A percentile compares a stretch with the other conserved stretches of the same genome.
Evolutionary conservation across 73 alveolate species (phyloP).

Genomic region (Breviolum minutum): DNA sequence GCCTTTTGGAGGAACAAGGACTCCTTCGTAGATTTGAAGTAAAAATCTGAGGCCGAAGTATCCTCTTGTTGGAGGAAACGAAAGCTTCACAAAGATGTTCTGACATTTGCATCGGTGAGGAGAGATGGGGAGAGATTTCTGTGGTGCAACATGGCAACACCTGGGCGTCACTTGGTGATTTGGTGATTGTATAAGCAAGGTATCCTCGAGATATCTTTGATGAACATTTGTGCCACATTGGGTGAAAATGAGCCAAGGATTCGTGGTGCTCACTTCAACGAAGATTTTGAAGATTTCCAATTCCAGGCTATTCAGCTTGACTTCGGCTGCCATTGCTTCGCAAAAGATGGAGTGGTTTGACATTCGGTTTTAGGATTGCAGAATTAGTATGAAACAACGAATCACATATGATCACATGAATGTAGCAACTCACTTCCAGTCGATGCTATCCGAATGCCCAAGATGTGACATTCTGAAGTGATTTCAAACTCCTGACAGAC

Average conservation of each 20-base stretch:
- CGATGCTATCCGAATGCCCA: too few relatives aligned
- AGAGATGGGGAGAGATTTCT: constrained; percentile 29
- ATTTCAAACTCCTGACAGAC: not conserved
- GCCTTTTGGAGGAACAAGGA: not conserved
- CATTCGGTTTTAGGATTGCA: too few relatives aligned
- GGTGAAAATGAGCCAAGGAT: constrained; percentile 1
- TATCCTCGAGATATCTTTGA: not conserved
- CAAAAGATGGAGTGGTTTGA: too few relatives aligned
- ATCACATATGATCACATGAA: too few relatives aligned
- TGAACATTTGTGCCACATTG: not conserved
- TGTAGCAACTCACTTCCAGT: too few relatives aligned
- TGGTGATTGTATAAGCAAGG: too few relatives aligned
- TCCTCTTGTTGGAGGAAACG: not conserved
- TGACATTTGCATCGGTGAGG: not conserved
- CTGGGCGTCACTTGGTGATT: constrained; percentile 33
- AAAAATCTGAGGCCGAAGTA: not conserved
- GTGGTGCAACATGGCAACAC: constrained; percentile 26
- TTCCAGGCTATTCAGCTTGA: not conserved
- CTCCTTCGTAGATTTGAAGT: not conserved
- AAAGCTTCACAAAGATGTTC: not conserved
- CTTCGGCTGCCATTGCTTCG: not conserved
- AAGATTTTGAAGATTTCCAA: constrained; percentile 30
- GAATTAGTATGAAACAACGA: too few relatives aligned
- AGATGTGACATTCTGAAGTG: too few relatives aligned
- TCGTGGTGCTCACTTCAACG: constrained; percentile 58